These are phyloP conservation scores for Santalum album DNA, from an alignment of 164 flowering plant species.

Conservation along the genomic window DNA sequence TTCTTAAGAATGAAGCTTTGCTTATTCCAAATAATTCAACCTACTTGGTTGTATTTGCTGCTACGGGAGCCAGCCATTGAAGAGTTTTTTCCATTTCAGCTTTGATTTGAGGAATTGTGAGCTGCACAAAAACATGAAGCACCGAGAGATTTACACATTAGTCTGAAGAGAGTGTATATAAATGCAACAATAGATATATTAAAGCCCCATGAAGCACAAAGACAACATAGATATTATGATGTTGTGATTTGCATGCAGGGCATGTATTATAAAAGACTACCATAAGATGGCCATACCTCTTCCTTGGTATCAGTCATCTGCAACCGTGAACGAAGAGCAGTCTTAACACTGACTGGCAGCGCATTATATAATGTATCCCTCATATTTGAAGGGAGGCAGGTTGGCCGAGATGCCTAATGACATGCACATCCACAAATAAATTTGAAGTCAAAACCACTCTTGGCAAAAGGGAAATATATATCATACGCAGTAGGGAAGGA, in stretches of 20 bases:
- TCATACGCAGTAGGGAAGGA: not conserved
- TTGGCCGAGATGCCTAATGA: conserved; percentile 56
- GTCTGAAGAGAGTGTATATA: too few relatives aligned
- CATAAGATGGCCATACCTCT: conserved; percentile 31
- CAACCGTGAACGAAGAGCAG: conserved; percentile 43
- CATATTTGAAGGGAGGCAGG: conserved; percentile 52
- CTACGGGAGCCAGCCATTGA: conserved; percentile 72
- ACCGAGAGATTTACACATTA: too few relatives aligned
- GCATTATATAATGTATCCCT: conserved; percentile 60
- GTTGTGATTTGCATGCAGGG: not conserved
- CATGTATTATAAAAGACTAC: not conserved
- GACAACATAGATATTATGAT: not conserved
- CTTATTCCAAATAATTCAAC: conserved; percentile 6
- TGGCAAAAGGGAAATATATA: too few relatives aligned
- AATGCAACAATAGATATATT: too few relatives aligned
- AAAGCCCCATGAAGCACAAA: not conserved
- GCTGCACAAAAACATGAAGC: conserved; percentile 27
- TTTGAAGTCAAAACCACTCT: not conserved
- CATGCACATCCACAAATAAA: not conserved
- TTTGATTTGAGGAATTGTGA: conserved; percentile 47
- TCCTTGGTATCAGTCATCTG: conserved; percentile 28
- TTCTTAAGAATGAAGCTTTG: not conserved
- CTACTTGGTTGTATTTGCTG: conserved; percentile 66
- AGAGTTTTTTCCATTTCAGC: conserved; percentile 73
- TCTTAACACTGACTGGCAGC: conserved; percentile 52